Evolutionary conservation across 495 filamentous ascomycete genomes (phyloP), one percentile per base, ranked within the genome.

Genomic region (Penicillium flavigenum): DNA sequence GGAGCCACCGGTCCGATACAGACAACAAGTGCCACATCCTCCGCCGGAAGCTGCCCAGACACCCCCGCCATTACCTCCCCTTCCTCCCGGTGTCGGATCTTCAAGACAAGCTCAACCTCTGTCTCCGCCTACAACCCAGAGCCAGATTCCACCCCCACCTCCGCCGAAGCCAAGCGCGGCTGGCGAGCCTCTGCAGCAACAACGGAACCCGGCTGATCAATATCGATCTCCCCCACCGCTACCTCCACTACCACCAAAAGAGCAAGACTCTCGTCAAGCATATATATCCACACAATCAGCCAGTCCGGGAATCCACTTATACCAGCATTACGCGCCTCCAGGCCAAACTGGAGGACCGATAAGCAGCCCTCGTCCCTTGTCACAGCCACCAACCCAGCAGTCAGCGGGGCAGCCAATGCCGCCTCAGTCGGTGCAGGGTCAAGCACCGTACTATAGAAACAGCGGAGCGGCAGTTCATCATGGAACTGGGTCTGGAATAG

Each of bases 1-100:
- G 71, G 94, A 98, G 63, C 94, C 94, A 26, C 94, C 94, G 0
- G 90, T 97, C 22, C 83, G 90, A 55, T 82, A 90, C 51, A 88
- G 83, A 53, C 86, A 86, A 57, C 81, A 79, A 54, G 73, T 73
- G 49, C 54, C 65, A 54, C 50, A 46, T 10, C 65, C 72, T 27
- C 73, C 72, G 41, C 65, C 72, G 19, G 52, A 75, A 39, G 76
- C 79, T 50, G 68, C 76, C 0, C 75, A 73, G 48, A 69, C 74
- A 52, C 72, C 68, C 55, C 86, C 88, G 24, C 88, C 88, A 32
- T 70, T 87, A 45, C 88, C 88, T 53, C 88, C 89, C 36, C 70
- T 90, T 16, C 89, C 89, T 27, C 80, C 84, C 17, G 85, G 86
- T 56, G 76, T 87, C 57, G 70, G 75, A 44, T 65, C 66, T 36